phyloP scores from a whole-genome alignment of 2,329 filamentous ascomycete genomes.

The Colletotrichum tropicale region DNA sequence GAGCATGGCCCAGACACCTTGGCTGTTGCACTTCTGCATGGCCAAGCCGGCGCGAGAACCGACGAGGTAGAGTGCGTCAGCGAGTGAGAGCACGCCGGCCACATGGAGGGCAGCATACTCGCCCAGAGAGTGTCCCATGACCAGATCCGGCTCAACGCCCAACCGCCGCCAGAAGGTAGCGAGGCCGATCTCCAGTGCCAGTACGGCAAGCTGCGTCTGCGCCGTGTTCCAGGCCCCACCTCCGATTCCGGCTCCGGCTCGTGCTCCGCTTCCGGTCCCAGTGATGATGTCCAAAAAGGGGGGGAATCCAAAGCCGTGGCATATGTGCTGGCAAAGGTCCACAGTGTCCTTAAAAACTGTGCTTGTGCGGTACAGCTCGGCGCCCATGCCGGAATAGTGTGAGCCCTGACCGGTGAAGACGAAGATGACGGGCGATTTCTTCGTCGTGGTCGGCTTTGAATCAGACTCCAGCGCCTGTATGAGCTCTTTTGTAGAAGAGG shows the following conservation, averaged over 20 bases:
- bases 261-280: not conserved
- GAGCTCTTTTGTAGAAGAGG: not conserved
- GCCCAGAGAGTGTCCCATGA: slow-evolving; percentile 41
- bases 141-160: slow-evolving; percentile 31
- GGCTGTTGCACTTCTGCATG: not conserved
- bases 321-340: slow-evolving; percentile 33
- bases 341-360: slow-evolving; percentile 35
- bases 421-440: slow-evolving; percentile 34
- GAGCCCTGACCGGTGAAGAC: slow-evolving; percentile 41
- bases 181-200: slow-evolving; percentile 35
- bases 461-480: not conserved
- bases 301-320: slow-evolving; percentile 36
- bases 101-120: slow-evolving; percentile 37
- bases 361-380: slow-evolving; percentile 26
- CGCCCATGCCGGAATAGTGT: slow-evolving; percentile 35
- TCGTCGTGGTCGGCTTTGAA: not conserved
- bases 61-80: slow-evolving; percentile 61
- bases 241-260: not conserved
- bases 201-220: slow-evolving; percentile 40
- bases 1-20: not conserved
- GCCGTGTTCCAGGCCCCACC: not conserved
- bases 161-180: slow-evolving; percentile 32
- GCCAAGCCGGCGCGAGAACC: slow-evolving; percentile 63
- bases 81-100: slow-evolving; percentile 30
- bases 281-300: slow-evolving; percentile 43